A percentile compares a stretch with the other conserved stretches of the same genome.
These are phyloP conservation scores for Gigaspora rosea DNA, from an alignment of 192 early-diverging fungal genomes.

Conservation along the genomic window DNA sequence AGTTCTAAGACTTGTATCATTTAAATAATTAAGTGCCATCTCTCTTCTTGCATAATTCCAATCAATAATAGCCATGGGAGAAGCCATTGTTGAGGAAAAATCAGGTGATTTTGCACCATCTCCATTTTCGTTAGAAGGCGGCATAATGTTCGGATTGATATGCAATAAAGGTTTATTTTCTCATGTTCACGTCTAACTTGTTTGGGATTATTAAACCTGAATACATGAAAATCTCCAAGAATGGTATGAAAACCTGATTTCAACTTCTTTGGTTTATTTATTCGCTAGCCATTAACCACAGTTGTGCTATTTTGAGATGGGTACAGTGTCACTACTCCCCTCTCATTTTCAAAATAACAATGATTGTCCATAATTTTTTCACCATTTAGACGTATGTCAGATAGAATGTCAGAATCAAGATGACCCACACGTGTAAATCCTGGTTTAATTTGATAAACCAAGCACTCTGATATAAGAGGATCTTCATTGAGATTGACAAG, in stretches of 20 bases:
- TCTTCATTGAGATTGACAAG: constrained; percentile 90
- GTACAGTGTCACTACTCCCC: constrained; percentile 60
- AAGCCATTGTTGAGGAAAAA: constrained; percentile 44
- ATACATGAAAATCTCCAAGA: constrained; percentile 79
- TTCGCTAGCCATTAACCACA: constrained; percentile 79
- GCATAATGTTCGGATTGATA: constrained; percentile 31
- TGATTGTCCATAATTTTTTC: constrained; percentile 63
- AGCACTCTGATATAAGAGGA: constrained; percentile 85
- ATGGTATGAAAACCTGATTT: constrained; percentile 78
- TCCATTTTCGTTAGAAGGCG: constrained; percentile 30
- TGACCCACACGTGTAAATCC: constrained; percentile 73
- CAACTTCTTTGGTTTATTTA: constrained; percentile 56
- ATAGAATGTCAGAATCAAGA: constrained; percentile 38
- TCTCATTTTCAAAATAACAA: constrained; percentile 72
- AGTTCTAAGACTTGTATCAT: constrained; percentile 40
- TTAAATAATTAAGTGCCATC: constrained; percentile 56
- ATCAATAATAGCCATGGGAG: constrained; percentile 54
- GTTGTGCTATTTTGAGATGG: constrained; percentile 60
- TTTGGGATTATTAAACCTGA: constrained; percentile 82
- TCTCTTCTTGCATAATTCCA: constrained; percentile 80
- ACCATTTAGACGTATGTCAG: constrained; percentile 66
- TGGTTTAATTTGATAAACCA: constrained; percentile 81
- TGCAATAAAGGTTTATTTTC: constrained; percentile 5
- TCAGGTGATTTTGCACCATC: constrained; percentile 39
- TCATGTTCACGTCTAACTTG: constrained; percentile 69